These are phyloP conservation scores for Cunninghamia lanceolata DNA, from an alignment of 75 land plant genomes.

Conservation along the genomic window DNA sequence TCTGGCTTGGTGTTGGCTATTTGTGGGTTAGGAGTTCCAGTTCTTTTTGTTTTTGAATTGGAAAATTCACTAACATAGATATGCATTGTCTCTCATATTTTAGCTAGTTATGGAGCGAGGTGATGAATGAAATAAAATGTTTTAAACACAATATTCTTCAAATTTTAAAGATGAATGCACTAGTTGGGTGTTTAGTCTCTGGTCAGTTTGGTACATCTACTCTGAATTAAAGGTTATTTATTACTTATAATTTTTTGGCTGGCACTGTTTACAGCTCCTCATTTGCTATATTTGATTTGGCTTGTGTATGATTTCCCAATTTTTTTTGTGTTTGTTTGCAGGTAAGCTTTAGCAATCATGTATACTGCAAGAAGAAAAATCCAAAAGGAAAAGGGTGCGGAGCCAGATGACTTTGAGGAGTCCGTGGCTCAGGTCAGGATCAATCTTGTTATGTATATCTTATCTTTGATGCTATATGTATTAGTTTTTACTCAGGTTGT, in stretches of 20 bases:
- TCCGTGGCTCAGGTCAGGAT: slow-evolving; percentile 67
- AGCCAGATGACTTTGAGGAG: slow-evolving; percentile 85
- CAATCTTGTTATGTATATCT: background rate
- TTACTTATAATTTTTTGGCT: background rate
- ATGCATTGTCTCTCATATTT: no score
- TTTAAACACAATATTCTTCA: no score
- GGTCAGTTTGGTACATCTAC: background rate
- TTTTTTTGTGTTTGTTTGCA: background rate
- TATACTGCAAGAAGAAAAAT: slow-evolving; percentile 71
- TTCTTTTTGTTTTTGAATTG: no score
- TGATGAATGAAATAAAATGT: no score
- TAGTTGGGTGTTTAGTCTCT: background rate
- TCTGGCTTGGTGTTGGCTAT: no score
- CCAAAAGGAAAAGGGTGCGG: slow-evolving; percentile 73
- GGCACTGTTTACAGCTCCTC: background rate
- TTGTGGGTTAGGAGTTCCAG: no score
- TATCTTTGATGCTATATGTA: background rate
- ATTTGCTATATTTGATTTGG: background rate
- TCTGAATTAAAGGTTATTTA: background rate
- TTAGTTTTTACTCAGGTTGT: background rate
- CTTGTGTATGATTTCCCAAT: background rate
- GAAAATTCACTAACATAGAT: no score
- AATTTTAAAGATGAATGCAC: background rate
- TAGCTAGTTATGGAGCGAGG: no score
- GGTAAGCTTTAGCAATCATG: slow-evolving; percentile 31